Evolutionary conservation across 208 protist species (phyloP), one percentile per base, ranked within the genome.

Genomic region (Tritrichomonas foetus): DNA sequence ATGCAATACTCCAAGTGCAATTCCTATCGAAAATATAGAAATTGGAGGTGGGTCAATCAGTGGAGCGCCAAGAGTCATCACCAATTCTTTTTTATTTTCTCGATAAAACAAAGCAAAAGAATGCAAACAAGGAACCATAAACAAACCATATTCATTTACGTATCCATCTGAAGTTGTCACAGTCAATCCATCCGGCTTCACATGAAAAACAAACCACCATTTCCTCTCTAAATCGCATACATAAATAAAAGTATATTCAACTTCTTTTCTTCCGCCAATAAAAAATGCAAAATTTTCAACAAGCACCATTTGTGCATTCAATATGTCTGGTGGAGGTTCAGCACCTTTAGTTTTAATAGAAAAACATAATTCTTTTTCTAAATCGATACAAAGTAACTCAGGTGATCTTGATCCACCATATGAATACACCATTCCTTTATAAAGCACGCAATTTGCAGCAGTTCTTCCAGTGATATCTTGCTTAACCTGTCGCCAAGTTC

Each of bases 161-260:
- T 84, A 33, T 25, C 74, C 74, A 30, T 84, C n/a, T 13, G 1
- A 5, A 25, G 11, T 20, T 0, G 9, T 20, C 22, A n/a, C 41
- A n/a, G 64, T n/a, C n/a, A 69, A 5, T 53, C 36, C 11, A 53
- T 49, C 27, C 53, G 74, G 74, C 53, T 84, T 53, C 1, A 84
- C 53, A 84, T 84, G 74, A 44, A 84, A 84, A 5, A 84, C 36
- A 53, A 84, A 84, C 74, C 74, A 84, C 74, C 74, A 84, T n/a
- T 53, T 9, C n/a, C 44, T 49, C 33, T 30, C 36, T 49, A 44
- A 39, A 30, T 84, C 74, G 44, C 11, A 84, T 22, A 44, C 44
- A n/a, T 53, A 84, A 25, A 84, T 5, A n/a, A 47, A 25, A n/a
- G 74, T 84, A n/a, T 53, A 84, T 33, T 84, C 8, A 13, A 8